phyloP scores from a whole-genome alignment of 805 yeast genomes.

The Brettanomyces naardenensis region DNA sequence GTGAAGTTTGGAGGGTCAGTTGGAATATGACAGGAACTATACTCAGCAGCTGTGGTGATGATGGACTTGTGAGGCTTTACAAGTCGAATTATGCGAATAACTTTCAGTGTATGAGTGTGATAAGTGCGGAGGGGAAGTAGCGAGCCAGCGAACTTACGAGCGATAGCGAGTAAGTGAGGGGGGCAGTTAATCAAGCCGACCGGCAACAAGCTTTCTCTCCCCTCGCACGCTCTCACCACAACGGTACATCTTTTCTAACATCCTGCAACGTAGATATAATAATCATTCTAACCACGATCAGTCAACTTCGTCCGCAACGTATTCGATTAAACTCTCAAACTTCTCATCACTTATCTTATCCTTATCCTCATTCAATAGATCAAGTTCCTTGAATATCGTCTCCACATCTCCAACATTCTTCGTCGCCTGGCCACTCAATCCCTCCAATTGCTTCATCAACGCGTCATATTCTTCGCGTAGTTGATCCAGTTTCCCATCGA shows the following conservation, averaged over 20 bases:
- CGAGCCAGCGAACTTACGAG: too few species aligned
- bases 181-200: too few species aligned
- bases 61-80: constrained; percentile 88
- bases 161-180: too few species aligned
- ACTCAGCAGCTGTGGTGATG: constrained; percentile 90
- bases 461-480: constrained; percentile 11
- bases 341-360: constrained; percentile 13
- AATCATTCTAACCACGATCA: not conserved
- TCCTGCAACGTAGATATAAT: too few species aligned
- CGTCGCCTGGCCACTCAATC: constrained; percentile 6
- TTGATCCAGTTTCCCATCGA: constrained; percentile 10
- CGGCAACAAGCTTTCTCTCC: too few species aligned
- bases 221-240: too few species aligned
- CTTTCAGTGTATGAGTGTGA: constrained; percentile 87
- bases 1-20: constrained; percentile 86
- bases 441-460: constrained; percentile 9
- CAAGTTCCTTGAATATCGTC: constrained; percentile 6
- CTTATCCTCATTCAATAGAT: constrained; percentile 6
- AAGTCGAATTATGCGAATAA: constrained; percentile 78
- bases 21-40: constrained; percentile 96
- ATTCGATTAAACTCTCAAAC: constrained; percentile 14
- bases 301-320: constrained; percentile 6
- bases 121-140: constrained; percentile 51
- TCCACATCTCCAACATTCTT: constrained; percentile 9
- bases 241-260: too few species aligned